phyloP scores from a whole-genome alignment of 129 eudicot genomes.

The Chrysanthemum makinoi region DNA sequence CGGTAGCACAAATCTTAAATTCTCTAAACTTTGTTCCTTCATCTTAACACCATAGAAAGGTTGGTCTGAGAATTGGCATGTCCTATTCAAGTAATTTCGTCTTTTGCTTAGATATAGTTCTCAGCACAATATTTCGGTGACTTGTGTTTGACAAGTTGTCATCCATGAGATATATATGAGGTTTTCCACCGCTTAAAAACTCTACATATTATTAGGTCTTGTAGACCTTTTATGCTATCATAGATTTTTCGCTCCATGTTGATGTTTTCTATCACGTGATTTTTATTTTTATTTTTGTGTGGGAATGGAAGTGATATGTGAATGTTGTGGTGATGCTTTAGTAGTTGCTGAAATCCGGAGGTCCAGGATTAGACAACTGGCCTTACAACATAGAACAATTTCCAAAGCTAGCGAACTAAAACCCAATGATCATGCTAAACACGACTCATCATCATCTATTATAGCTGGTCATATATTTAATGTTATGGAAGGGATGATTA shows the following conservation, averaged over 20 bases:
- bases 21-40: not conserved
- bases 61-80: not conserved
- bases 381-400: no score
- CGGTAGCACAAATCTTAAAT: not conserved
- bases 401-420: no score
- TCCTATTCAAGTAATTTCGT: not conserved
- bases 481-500: no score
- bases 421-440: no score
- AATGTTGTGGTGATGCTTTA: no score
- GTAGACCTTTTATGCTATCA: not conserved
- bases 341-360: no score
- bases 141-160: not conserved
- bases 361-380: no score
- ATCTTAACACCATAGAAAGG: not conserved
- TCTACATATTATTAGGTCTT: not conserved
- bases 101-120: not conserved
- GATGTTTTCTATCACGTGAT: no score
- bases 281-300: no score
- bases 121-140: not conserved
- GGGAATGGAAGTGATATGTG: no score
- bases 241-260: not conserved
- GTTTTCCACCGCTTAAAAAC: not conserved
- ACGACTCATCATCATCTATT: no score
- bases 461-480: no score
- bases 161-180: not conserved